These are phyloP conservation scores for Aspergillus tamarii DNA, from an alignment of 2,329 filamentous ascomycete species.

Conservation along the genomic window DNA sequence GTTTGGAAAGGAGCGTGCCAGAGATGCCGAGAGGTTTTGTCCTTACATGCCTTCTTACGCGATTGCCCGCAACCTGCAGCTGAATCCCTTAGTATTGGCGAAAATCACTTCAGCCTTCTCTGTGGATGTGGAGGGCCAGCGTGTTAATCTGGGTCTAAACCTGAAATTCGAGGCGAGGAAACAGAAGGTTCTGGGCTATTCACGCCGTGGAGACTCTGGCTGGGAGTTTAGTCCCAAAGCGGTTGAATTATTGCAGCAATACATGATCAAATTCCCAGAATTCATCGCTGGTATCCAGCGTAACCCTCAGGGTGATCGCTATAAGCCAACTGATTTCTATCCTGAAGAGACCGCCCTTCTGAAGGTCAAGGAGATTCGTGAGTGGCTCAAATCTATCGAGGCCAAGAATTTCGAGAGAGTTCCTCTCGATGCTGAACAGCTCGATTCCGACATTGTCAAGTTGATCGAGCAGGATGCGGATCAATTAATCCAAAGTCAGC, in stretches of 20 bases:
- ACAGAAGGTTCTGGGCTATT: conserved; percentile 93
- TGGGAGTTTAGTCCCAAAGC: conserved; percentile 96
- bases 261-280: conserved; percentile 92
- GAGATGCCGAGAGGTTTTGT: conserved; percentile 68
- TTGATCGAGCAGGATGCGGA: conserved; percentile 78
- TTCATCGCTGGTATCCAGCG: conserved; percentile 88
- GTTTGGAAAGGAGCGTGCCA: conserved; percentile 76
- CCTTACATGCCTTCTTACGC: conserved; percentile 84
- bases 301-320: conserved; percentile 83
- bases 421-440: conserved; percentile 93
- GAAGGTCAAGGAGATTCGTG: conserved; percentile 89
- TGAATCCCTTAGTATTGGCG: conserved; percentile 86
- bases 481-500: conserved; percentile 55
- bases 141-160: conserved; percentile 90
- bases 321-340: conserved; percentile 85
- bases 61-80: conserved; percentile 78
- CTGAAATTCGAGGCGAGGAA: conserved; percentile 97
- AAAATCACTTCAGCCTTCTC: conserved; percentile 96
- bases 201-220: conserved; percentile 78
- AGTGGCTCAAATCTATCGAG: conserved; percentile 90
- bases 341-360: conserved; percentile 69
- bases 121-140: conserved; percentile 77
- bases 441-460: conserved; percentile 88
- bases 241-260: conserved; percentile 76
- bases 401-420: conserved; percentile 92